Evolutionary conservation across 2,329 filamentous ascomycete genomes (phyloP).

Genomic region (Trichoderma asperellum): DNA sequence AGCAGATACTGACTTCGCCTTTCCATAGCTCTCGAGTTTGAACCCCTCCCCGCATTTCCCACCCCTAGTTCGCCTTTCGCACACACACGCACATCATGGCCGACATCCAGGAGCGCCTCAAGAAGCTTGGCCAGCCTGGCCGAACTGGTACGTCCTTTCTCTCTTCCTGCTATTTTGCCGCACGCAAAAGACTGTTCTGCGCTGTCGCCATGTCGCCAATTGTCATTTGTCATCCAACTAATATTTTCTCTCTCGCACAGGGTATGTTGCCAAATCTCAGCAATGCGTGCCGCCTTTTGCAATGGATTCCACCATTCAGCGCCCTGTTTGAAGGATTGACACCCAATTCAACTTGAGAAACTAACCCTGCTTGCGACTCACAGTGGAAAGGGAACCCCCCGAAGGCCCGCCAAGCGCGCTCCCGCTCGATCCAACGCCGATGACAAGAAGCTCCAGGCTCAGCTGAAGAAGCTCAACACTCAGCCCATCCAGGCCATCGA

Average conservation of each 20-base stretch:
- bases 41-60: slow-evolving; percentile 32
- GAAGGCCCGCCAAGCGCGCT: slow-evolving; percentile 98
- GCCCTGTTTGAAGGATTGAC: background rate
- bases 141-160: slow-evolving; percentile 66
- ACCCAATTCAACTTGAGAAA: slow-evolving; percentile 29
- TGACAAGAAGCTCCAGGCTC: slow-evolving; percentile 98
- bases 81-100: slow-evolving; percentile 51
- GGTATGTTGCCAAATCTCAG: slow-evolving; percentile 40
- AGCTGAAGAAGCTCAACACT: slow-evolving; percentile 99
- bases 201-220: background rate
- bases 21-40: slow-evolving; percentile 19
- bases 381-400: slow-evolving; percentile 95
- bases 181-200: background rate
- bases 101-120: slow-evolving; percentile 62
- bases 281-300: background rate
- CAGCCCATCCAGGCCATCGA: slow-evolving; percentile 99
- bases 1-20: slow-evolving; percentile 15
- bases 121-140: slow-evolving; percentile 59
- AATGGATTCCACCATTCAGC: background rate
- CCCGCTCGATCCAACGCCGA: slow-evolving; percentile 91
- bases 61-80: slow-evolving; percentile 32
- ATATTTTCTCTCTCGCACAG: slow-evolving; percentile 33
- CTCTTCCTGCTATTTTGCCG: background rate
- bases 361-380: slow-evolving; percentile 26
- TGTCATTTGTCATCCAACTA: slow-evolving; percentile 15